Conservation (phyloP, 495 filamentous ascomycete genomes). For the Neurospora intermedia region DNA sequence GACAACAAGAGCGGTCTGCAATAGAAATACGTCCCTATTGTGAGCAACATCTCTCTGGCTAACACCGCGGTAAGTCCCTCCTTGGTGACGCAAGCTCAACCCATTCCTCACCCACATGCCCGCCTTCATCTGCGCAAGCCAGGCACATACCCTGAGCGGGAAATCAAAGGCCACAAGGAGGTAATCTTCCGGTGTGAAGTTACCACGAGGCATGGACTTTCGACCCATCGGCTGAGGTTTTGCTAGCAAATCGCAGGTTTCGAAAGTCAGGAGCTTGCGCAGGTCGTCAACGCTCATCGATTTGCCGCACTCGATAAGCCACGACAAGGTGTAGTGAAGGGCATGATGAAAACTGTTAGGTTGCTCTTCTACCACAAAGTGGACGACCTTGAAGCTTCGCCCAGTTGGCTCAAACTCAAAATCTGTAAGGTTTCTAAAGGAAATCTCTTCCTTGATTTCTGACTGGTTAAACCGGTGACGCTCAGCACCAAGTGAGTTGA, state of each 20-base stretch:
- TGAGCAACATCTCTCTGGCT: slow-evolving; percentile 81
- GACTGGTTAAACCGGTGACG: slow-evolving; percentile 74
- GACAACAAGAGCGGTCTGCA: slow-evolving; percentile 82
- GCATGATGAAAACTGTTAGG: slow-evolving; percentile 97
- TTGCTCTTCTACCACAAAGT: slow-evolving; percentile 76
- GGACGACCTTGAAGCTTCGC: slow-evolving; percentile 59
- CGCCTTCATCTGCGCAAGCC: slow-evolving; percentile 95
- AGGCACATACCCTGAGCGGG: slow-evolving; percentile 84
- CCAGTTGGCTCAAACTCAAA: slow-evolving; percentile 68
- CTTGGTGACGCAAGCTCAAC: slow-evolving; percentile 88
- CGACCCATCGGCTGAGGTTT: slow-evolving; percentile 44
- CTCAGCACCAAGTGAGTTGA: slow-evolving; percentile 83
- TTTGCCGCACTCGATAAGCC: slow-evolving; percentile 86
- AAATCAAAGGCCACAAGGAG: slow-evolving; percentile 86
- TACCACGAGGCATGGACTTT: slow-evolving; percentile 36
- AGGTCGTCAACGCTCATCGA: slow-evolving; percentile 57
- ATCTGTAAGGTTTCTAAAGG: slow-evolving; percentile 63
- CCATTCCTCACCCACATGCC: slow-evolving; percentile 99
- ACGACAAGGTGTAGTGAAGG: slow-evolving; percentile 93
- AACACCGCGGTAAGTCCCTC: slow-evolving; percentile 81
- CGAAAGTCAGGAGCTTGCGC: slow-evolving; percentile 52
- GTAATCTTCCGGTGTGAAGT: slow-evolving; percentile 59
- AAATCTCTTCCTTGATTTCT: slow-evolving; percentile 74
- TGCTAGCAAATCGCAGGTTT: slow-evolving; percentile 45
- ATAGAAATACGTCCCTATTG: slow-evolving; percentile 86